These are phyloP conservation scores for Vitis hybrid DNA, from an alignment of 177 flowering plant genomes.

Conservation along the genomic window DNA sequence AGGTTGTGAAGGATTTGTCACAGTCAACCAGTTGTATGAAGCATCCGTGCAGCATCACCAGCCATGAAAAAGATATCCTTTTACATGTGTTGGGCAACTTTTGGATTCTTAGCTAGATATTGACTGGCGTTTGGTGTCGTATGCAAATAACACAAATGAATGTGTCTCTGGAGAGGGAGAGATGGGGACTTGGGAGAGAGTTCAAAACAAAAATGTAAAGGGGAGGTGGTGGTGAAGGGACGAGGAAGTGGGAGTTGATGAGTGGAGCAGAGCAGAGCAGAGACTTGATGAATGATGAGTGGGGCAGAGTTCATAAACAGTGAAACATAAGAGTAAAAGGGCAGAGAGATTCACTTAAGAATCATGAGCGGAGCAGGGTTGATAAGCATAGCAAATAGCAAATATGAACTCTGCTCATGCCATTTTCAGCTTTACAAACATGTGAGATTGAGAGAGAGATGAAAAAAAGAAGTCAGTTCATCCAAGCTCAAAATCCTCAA, in stretches of 20 bases:
- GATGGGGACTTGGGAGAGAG: neutral
- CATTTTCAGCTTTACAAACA: too few relatives aligned
- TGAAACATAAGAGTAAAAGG: too few relatives aligned
- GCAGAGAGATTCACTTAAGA: neutral
- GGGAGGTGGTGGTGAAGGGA: neutral
- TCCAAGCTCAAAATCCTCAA: too few relatives aligned
- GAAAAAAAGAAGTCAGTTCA: too few relatives aligned
- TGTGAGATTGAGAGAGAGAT: too few relatives aligned
- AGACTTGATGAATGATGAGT: neutral
- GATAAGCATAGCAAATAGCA: too few relatives aligned
- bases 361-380: neutral
- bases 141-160: conserved; percentile 9
- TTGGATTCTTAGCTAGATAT: neutral
- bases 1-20: conserved; percentile 4
- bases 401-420: neutral
- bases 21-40: conserved; percentile 11
- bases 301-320: neutral
- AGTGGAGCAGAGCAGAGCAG: neutral
- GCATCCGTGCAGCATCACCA: conserved; percentile 24
- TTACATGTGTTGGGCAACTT: conserved; percentile 12
- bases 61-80: conserved; percentile 25
- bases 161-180: neutral
- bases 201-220: neutral
- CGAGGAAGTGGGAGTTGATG: neutral
- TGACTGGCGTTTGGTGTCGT: neutral